A percentile compares a stretch with the other conserved stretches of the same genome.
Evolutionary conservation across 306 rosid genomes (phyloP).

Genomic region (Psophocarpus tetragonolobus): DNA sequence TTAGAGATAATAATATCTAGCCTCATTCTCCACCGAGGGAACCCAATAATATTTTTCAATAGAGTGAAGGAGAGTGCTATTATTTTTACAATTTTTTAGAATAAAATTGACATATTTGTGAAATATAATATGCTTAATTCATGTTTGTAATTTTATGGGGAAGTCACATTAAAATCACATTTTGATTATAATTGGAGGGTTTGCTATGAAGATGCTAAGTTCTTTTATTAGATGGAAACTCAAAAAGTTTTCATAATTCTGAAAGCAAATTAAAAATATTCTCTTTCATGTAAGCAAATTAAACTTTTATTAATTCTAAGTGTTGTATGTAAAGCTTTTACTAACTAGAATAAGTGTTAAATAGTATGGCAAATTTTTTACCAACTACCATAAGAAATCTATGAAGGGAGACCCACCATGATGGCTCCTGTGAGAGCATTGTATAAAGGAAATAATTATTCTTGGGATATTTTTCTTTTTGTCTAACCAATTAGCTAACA

Average conservation of each 20-base stretch:
- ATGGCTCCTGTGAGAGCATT: no score
- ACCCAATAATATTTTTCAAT: background rate
- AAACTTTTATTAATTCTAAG: background rate
- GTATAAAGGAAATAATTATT: no score
- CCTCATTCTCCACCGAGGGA: no score
- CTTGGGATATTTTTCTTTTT: no score
- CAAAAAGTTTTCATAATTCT: constrained; percentile 73
- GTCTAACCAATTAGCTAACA: no score
- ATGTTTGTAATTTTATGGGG: constrained; percentile 8
- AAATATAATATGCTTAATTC: constrained; percentile 4
- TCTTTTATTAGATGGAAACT: no score
- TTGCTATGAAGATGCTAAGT: constrained; percentile 96
- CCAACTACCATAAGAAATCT: no score
- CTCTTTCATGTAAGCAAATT: constrained; percentile 72
- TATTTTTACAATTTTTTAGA: background rate
- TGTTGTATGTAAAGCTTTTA: no score
- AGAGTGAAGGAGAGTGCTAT: background rate
- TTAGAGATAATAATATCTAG: no score
- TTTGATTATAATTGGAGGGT: constrained; percentile 61
- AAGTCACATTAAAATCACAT: constrained; percentile 17
- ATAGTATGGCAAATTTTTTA: no score
- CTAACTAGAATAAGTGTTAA: no score
- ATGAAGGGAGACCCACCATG: no score
- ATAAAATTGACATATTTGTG: background rate
- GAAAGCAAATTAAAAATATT: constrained; percentile 69